Conservation (phyloP, 1,284 basidiomycete genomes). For the Gymnopus androsaceus region DNA sequence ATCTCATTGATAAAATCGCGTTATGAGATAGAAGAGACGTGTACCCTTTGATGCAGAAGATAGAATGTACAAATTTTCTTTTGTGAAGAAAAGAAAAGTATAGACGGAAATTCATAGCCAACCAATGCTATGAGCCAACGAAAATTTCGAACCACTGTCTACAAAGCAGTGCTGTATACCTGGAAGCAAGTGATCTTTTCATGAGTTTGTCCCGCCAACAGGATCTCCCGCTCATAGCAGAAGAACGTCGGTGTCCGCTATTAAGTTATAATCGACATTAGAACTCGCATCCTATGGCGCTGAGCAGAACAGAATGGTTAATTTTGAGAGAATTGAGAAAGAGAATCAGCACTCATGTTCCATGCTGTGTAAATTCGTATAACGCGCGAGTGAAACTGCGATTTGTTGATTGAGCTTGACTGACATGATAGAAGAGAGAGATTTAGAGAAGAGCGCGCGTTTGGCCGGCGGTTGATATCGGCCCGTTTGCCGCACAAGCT, state of each 20-base stretch:
- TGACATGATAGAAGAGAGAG: constrained; percentile 26
- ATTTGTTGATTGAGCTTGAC: constrained; percentile 62
- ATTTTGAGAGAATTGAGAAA: constrained; percentile 24
- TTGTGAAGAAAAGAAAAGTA: constrained; percentile 86
- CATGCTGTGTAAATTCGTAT: constrained; percentile 71
- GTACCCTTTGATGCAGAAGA: constrained; percentile 90
- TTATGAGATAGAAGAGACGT: constrained; percentile 19
- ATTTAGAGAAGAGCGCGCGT: constrained; percentile 6
- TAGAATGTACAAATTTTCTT: constrained; percentile 76
- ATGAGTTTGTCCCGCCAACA: constrained; percentile 78
- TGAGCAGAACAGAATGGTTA: constrained; percentile 12
- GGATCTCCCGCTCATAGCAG: constrained; percentile 82
- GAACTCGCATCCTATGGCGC: constrained; percentile 52
- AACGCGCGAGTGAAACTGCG: constrained; percentile 66
- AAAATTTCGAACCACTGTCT: constrained; percentile 23
- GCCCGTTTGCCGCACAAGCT: too few species aligned
- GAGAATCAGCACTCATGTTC: constrained; percentile 56
- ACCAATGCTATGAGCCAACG: constrained; percentile 76
- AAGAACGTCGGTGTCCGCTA: constrained; percentile 72
- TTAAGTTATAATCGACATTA: constrained; percentile 69
- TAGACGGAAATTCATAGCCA: constrained; percentile 95
- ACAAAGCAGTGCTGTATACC: constrained; percentile 41
- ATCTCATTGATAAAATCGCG: constrained; percentile 16
- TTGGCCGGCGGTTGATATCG: too few species aligned
- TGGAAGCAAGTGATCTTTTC: constrained; percentile 90